These are phyloP conservation scores for Didymellaceae sp. DNA, from an alignment of 2,329 filamentous ascomycete genomes.

Conservation along the genomic window DNA sequence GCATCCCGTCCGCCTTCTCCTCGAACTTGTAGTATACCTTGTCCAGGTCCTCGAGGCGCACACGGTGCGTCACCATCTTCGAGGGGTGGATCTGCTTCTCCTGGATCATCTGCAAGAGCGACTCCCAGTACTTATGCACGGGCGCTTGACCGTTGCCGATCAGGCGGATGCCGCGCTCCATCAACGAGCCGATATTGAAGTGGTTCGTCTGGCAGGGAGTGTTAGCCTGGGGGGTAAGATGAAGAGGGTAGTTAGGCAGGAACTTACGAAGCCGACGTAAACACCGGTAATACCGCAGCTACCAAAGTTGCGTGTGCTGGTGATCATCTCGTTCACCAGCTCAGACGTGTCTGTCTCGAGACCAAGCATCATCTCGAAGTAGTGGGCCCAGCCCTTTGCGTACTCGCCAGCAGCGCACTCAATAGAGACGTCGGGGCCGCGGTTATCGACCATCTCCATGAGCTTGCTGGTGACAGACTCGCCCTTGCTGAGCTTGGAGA, in stretches of 20 bases:
- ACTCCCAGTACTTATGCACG: constrained; percentile 84
- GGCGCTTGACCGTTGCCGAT: constrained; percentile 74
- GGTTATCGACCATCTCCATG: constrained; percentile 73
- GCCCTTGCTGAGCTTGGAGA: constrained; percentile 65
- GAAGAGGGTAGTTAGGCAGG: neutral
- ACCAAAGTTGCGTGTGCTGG: constrained; percentile 73
- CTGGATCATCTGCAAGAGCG: constrained; percentile 72
- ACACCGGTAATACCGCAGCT: constrained; percentile 79
- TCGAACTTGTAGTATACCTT: constrained; percentile 68
- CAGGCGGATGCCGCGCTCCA: constrained; percentile 85
- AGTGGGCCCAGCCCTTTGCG: constrained; percentile 66
- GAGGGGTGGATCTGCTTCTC: constrained; percentile 73
- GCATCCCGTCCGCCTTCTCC: constrained; percentile 74
- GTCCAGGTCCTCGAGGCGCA: constrained; percentile 59
- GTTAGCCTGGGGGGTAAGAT: neutral
- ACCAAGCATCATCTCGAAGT: constrained; percentile 66
- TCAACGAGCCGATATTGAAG: constrained; percentile 82
- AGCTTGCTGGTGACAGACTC: constrained; percentile 73
- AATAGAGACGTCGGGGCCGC: constrained; percentile 75
- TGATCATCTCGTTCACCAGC: constrained; percentile 80
- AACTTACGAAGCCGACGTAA: constrained; percentile 64
- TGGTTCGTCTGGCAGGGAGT: constrained; percentile 67
- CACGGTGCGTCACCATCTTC: constrained; percentile 82
- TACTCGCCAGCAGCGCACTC: constrained; percentile 72
- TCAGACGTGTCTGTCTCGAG: constrained; percentile 86